Percentiles rank a stretch among this genome's conserved stretches.
These are phyloP conservation scores for Beta macrorhiza DNA, from an alignment of 179 eudicot species.

Conservation along the genomic window DNA sequence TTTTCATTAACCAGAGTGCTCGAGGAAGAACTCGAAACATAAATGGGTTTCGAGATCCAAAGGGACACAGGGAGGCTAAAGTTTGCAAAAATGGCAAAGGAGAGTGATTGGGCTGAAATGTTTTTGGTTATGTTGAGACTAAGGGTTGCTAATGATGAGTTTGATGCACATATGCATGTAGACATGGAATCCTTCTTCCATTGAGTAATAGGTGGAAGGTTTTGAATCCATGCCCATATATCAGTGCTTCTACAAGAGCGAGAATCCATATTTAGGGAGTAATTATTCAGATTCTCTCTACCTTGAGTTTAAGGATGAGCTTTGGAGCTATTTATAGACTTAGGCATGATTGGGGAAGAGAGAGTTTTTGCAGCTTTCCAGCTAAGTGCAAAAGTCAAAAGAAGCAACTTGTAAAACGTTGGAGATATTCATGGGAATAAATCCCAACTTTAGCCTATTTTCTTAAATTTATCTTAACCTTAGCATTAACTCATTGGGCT, in stretches of 20 bases:
- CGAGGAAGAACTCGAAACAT: conserved; percentile 18
- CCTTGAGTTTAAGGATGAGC: conserved; percentile 15
- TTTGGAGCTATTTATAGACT: conserved; percentile 22
- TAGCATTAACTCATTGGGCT: no score
- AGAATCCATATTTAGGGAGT: conserved; percentile 32
- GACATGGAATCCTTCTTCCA: conserved; percentile 54
- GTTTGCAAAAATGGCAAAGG: conserved; percentile 58
- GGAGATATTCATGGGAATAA: no score
- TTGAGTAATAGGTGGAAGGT: conserved; percentile 55
- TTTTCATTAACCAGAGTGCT: conserved; percentile 35
- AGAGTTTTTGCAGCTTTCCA: conserved; percentile 22
- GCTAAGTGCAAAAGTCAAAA: conserved; percentile 27
- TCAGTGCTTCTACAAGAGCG: conserved; percentile 50
- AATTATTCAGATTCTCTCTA: background rate
- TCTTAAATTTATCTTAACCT: no score
- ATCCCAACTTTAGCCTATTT: no score
- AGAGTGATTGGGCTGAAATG: conserved; percentile 36
- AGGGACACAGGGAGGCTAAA: conserved; percentile 53
- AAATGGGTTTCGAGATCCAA: conserved; percentile 78
- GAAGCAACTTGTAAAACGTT: background rate
- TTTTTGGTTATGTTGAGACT: conserved; percentile 46
- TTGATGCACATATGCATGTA: conserved; percentile 49
- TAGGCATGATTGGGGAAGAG: conserved; percentile 13
- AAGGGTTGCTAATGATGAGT: conserved; percentile 56
- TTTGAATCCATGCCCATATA: conserved; percentile 72